Evolutionary conservation across 495 filamentous ascomycete species (phyloP).

Genomic region (Clavariopsis aquatica): DNA sequence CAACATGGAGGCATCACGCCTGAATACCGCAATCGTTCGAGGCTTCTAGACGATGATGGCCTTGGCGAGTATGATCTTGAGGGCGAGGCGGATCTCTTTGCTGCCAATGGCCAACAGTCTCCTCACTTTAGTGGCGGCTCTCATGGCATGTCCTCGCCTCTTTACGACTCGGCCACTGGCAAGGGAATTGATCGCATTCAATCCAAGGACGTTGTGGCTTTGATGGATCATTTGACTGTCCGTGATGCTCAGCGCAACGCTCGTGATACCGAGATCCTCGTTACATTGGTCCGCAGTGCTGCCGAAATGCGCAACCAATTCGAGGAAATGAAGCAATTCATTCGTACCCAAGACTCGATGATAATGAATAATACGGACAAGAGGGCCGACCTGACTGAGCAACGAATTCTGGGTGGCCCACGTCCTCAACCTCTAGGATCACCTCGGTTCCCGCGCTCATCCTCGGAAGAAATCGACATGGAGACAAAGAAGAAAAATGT

Average conservation of each 20-base stretch:
- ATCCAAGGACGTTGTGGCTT: constrained; percentile 92
- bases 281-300: constrained; percentile 89
- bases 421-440: constrained; percentile 74
- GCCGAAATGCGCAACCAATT: constrained; percentile 98
- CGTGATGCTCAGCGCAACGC: constrained; percentile 96
- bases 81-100: constrained; percentile 22
- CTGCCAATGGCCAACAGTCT: constrained; percentile 51
- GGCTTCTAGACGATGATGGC: constrained; percentile 57
- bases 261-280: constrained; percentile 92
- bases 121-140: constrained; percentile 86
- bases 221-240: constrained; percentile 99
- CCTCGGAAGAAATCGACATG: constrained; percentile 65
- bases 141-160: constrained; percentile 80
- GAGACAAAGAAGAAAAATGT: constrained; percentile 82
- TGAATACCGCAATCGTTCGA: constrained; percentile 54
- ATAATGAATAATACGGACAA: constrained; percentile 81
- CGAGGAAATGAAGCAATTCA: constrained; percentile 91
- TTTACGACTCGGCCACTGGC: constrained; percentile 90
- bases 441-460: constrained; percentile 56
- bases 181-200: constrained; percentile 89
- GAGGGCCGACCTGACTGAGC: constrained; percentile 79
- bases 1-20: constrained; percentile 49
- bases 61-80: constrained; percentile 49
- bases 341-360: constrained; percentile 80
- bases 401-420: constrained; percentile 81